A percentile compares a stretch with the other conserved stretches of the same genome.
These are phyloP conservation scores for Pseudopyricularia javanii DNA, from an alignment of 2,329 filamentous ascomycete species.

Conservation along the genomic window DNA sequence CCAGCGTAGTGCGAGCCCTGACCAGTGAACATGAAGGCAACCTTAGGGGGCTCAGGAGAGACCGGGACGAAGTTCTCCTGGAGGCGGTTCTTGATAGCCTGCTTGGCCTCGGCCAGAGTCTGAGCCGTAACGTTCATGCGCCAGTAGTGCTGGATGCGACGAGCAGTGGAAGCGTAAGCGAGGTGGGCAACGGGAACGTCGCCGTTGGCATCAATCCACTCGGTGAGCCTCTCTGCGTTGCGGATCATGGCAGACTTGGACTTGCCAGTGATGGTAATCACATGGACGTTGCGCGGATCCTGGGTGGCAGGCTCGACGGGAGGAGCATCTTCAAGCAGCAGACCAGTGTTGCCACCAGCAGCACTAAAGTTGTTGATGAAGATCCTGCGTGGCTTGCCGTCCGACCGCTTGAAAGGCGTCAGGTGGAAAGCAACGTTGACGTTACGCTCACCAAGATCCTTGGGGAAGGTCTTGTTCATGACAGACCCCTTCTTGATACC, in stretches of 20 bases:
- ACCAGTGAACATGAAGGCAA: constrained; percentile 42
- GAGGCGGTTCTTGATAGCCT: constrained; percentile 26
- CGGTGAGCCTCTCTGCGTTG: constrained; percentile 43
- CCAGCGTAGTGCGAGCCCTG: constrained; percentile 43
- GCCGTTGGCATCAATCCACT: constrained; percentile 38
- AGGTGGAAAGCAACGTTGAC: constrained; percentile 44
- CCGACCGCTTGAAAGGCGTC: constrained; percentile 34
- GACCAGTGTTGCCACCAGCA: constrained; percentile 58
- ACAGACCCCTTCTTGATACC: constrained; percentile 45
- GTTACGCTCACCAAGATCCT: constrained; percentile 42
- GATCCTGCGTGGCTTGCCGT: constrained; percentile 32
- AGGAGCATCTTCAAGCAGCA: constrained; percentile 52
- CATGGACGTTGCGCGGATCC: constrained; percentile 43
- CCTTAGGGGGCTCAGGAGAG: constrained; percentile 28
- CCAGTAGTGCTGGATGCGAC: constrained; percentile 47
- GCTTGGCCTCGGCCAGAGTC: constrained; percentile 27
- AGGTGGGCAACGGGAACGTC: constrained; percentile 42
- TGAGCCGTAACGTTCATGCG: constrained; percentile 35
- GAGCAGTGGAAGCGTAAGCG: constrained; percentile 57
- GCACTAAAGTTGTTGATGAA: constrained; percentile 61
- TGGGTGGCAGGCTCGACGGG: constrained; percentile 13
- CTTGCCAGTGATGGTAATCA: constrained; percentile 47
- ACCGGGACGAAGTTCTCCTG: constrained; percentile 30
- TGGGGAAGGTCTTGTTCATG: constrained; percentile 48
- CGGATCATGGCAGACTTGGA: constrained; percentile 41